Conservation (phyloP, 176 grass and related monocot species). For the Pontederia crassipes region DNA sequence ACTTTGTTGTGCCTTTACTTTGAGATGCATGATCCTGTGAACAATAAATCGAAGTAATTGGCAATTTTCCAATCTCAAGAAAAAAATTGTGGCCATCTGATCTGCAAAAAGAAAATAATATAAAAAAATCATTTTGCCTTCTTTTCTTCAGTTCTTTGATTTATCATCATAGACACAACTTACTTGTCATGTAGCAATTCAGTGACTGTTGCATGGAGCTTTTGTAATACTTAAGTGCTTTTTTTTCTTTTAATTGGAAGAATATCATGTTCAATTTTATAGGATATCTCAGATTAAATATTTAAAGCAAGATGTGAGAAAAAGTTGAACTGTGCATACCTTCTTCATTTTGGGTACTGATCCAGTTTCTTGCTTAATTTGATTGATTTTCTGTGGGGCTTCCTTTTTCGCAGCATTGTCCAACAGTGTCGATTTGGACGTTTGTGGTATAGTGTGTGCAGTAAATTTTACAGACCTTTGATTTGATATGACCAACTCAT, state of each 20-base stretch:
- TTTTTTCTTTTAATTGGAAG: not conserved
- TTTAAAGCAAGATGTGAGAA: not conserved
- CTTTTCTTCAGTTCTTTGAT: no score
- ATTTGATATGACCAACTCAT: not conserved
- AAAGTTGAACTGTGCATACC: not conserved
- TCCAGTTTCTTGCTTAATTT: not conserved
- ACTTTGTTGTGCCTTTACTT: not conserved
- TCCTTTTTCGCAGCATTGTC: not conserved
- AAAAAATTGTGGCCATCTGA: no score
- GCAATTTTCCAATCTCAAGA: not conserved
- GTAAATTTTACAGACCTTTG: not conserved
- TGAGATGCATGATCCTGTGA: not conserved
- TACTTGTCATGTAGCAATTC: no score
- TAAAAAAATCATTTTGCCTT: no score
- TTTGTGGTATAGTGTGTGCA: not conserved
- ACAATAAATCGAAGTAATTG: not conserved
- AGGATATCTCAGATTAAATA: not conserved
- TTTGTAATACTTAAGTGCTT: no score
- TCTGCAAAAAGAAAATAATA: no score
- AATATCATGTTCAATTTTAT: not conserved
- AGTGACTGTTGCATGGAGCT: no score
- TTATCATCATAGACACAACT: no score
- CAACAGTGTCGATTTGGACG: not conserved
- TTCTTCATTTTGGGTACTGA: not conserved
- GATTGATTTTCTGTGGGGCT: not conserved